Base-by-base conservation (phyloP, 257 asterid species). In the Prunella vulgaris region DNA sequence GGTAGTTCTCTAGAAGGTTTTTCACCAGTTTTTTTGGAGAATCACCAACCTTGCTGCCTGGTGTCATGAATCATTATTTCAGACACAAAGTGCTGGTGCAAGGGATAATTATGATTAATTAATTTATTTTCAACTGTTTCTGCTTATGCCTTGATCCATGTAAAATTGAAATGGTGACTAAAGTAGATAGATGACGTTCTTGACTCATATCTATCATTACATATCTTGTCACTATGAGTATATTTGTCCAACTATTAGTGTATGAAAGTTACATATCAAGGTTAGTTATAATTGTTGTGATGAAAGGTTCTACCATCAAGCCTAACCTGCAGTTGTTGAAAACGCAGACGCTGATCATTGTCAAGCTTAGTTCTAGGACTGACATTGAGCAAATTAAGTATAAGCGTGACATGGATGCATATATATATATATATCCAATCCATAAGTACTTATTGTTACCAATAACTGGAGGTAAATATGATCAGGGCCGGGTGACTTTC, bases 71-170 rank as follows among this genome's bases (percentile, higher is more conserved):
- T 69, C 86, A 80, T 51, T 94, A 90, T 77, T 71, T 83, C 79
- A 87, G 86, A 62, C 96, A 94, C 84, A 90, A 94, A 83, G 69
- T 91, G 38, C 81, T 94, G 96, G 98, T 93, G 30, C 24, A 35
- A 49, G n/a, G n/a, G n/a, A 27, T 24, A 35, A 0, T 38, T 28
- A 61, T 30, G 14, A 40, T 28, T 15, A 15, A 22, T 57, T 38
- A 18, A n/a, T 64, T 64, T 56, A 15, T 18, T 42, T 17, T 44
- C 21, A 35, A 33, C 30, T 56, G 62, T 10, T 60, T 21, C 35
- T 30, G 59, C 12, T 51, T 42, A 56, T 67, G 24, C 64, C 6
- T 51, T 44, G 52, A 6, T 51, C 46, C 35, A 22, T 51, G 44
- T 25, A 38, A 13, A 20, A 18, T 56, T 30, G 51, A 56, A 74